These are phyloP conservation scores for Calonectria hawksworthii DNA, from an alignment of 2,329 filamentous ascomycete genomes.

Conservation along the genomic window DNA sequence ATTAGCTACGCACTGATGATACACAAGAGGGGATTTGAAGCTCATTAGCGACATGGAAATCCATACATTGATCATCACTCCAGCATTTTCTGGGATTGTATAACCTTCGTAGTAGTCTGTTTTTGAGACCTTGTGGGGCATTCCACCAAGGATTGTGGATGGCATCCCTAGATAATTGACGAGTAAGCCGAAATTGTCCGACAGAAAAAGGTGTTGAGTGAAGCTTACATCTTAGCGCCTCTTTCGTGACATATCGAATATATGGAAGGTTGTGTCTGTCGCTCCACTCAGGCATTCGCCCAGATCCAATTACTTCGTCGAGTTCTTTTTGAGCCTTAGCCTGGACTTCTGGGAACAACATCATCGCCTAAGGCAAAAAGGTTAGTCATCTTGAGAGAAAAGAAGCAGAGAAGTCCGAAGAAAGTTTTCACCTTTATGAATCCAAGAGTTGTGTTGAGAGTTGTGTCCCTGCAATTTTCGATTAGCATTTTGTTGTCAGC, in stretches of 20 bases:
- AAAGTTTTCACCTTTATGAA: conserved; percentile 1
- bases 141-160: conserved; percentile 10
- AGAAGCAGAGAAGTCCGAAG: too few relatives aligned
- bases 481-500: neutral
- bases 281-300: conserved; percentile 1
- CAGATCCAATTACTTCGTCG: neutral
- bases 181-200: neutral
- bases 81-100: conserved; percentile 11
- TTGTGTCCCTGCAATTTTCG: neutral
- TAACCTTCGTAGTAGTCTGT: conserved; percentile 9
- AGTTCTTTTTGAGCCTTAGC: conserved; percentile 17
- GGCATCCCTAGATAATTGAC: neutral
- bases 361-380: neutral
- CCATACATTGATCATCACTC: conserved; percentile 19
- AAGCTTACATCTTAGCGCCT: conserved; percentile 9
- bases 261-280: conserved; percentile 13
- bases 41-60: neutral
- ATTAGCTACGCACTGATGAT: neutral
- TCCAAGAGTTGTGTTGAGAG: conserved; percentile 9
- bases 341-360: conserved; percentile 14
- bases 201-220: neutral
- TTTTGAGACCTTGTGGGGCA: conserved; percentile 5
- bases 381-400: neutral
- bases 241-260: conserved; percentile 1
- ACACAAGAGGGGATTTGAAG: neutral